These are phyloP conservation scores for Aspergillus funiculosus DNA, from an alignment of 495 filamentous ascomycete genomes.

Conservation along the genomic window DNA sequence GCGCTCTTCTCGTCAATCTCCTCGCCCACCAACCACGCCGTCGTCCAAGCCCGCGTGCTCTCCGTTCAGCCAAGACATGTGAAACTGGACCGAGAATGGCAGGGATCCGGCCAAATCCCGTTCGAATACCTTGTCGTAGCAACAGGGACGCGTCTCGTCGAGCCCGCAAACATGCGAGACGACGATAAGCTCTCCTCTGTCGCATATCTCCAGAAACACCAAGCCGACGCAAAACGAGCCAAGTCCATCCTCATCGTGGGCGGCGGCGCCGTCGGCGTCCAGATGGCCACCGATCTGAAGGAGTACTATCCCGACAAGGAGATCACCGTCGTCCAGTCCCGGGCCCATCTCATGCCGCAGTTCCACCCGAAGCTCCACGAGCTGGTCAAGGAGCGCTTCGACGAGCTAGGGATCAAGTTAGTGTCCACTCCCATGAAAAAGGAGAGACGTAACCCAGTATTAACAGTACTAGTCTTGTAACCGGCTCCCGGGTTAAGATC, in stretches of 20 bases:
- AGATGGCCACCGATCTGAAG: constrained; percentile 57
- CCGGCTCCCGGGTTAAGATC: constrained; percentile 31
- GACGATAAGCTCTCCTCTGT: constrained; percentile 43
- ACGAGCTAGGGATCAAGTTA: constrained; percentile 33
- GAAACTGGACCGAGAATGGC: constrained; percentile 44
- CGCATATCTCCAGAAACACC: constrained; percentile 36
- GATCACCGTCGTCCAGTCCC: constrained; percentile 53
- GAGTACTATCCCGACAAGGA: constrained; percentile 52
- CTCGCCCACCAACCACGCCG: constrained; percentile 28
- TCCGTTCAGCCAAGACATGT: constrained; percentile 35
- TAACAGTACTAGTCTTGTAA: constrained; percentile 22
- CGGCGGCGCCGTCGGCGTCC: constrained; percentile 56
- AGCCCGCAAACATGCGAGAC: constrained; percentile 41
- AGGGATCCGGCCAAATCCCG: constrained; percentile 35
- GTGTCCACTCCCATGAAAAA: background rate
- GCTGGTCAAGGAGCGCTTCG: constrained; percentile 37
- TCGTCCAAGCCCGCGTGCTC: constrained; percentile 40
- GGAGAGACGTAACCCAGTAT: background rate
- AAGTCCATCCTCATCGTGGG: constrained; percentile 51
- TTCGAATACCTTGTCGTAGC: constrained; percentile 46
- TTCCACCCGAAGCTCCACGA: constrained; percentile 49
- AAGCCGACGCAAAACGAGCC: constrained; percentile 29
- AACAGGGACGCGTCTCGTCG: constrained; percentile 41
- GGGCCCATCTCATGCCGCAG: constrained; percentile 44
- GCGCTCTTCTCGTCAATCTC: constrained; percentile 32